Evolutionary conservation across 352 stramenopile species (phyloP), one percentile per base, ranked within the genome.

Genomic region (Phytophthora tentaculata): DNA sequence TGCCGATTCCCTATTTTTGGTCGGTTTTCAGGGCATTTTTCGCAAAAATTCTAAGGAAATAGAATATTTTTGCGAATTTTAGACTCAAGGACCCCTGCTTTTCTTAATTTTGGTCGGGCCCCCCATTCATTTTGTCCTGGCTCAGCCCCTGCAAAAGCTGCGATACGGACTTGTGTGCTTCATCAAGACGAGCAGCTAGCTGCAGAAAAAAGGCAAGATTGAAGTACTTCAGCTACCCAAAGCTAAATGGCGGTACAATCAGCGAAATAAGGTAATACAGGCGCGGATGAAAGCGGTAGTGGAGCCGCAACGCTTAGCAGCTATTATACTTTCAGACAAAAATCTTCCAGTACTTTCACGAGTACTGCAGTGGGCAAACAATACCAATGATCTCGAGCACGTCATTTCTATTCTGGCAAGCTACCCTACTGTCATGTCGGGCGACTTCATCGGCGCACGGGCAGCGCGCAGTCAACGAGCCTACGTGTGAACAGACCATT

Each of bases 351-450:
- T 26, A 12, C 17, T 56, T 3, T 12, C 17, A 28, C 50, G 50
- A 44, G 26, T 56, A 9, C 10, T 56, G 1, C 17, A 56, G 26
- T 56, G 28, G 50, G 50, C 28, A 3, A 5, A 19, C 26, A 44
- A 56, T 17, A 56, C 50, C 0, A n/a, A 4, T 12, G n/a, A 56
- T 28, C 24, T n/a, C 16, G 9, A 56, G 9, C 12, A 56, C 5
- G 50, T 44, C n/a, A 28, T 2, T 2, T 8, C 41, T 10, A 56
- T 56, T 26, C 19, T 56, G 2, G 50, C 8, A 10, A 54, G 14
- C 39, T 67, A 60, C 24, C 50, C 50, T 1, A 29, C 56, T 41
- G 43, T 60, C 6, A 60, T 60, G 50, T 10, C 16, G 2, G 59
- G 60, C 17, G 39, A 58, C 28, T 32, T 32, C 28, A 32, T 32